Evolutionary conservation across 345 rosid species (phyloP).

Genomic region (Salix exigua): DNA sequence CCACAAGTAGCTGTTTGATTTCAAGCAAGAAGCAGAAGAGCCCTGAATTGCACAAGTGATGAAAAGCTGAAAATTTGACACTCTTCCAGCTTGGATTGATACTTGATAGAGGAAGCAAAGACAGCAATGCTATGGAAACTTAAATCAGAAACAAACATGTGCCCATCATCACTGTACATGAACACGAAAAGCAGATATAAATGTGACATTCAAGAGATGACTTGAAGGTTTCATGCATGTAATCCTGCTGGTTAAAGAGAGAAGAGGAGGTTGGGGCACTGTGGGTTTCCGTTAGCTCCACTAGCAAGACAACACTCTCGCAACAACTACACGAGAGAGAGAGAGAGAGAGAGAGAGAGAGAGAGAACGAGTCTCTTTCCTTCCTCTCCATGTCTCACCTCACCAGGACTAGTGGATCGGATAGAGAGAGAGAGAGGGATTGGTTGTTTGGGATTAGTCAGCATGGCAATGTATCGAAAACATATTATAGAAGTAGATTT

Average conservation of each 20-base stretch:
- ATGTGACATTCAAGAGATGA: conserved; percentile 11
- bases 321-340: neutral
- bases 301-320: neutral
- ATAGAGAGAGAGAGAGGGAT: neutral
- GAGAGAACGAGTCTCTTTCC: neutral
- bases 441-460: conserved; percentile 44
- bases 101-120: neutral
- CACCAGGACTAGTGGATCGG: conserved; percentile 9
- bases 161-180: conserved; percentile 13
- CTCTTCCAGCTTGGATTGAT: neutral
- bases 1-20: conserved; percentile 19
- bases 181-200: neutral
- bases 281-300: conserved; percentile 3
- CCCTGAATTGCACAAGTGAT: neutral
- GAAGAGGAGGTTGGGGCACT: neutral
- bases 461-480: conserved; percentile 38
- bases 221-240: conserved; percentile 27
- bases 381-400: neutral
- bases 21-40: conserved; percentile 12
- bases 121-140: neutral
- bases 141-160: conserved; percentile 6
- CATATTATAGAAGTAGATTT: conserved; percentile 26
- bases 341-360: neutral
- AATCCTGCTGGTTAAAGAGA: neutral
- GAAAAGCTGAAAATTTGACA: conserved; percentile 14